Percentiles rank a stretch among this genome's conserved stretches.
These are phyloP conservation scores for Candida ascalaphidarum DNA, from an alignment of 805 yeast species.

Conservation along the genomic window DNA sequence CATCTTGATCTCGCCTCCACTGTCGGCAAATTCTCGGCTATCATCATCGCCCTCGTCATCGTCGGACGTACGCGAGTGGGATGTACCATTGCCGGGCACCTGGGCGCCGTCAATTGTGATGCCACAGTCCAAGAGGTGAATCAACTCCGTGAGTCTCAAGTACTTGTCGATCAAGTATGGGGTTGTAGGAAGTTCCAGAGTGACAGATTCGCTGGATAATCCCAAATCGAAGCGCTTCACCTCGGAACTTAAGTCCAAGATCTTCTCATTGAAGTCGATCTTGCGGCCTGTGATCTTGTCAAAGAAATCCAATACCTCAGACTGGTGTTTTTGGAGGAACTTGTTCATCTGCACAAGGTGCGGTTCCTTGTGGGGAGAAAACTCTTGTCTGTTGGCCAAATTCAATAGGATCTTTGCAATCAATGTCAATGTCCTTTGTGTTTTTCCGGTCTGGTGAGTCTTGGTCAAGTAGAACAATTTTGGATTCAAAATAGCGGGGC, in stretches of 20 bases:
- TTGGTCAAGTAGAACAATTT: conserved; percentile 68
- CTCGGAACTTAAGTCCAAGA: conserved; percentile 46
- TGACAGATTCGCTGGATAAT: conserved; percentile 39
- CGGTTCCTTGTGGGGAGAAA: conserved; percentile 78
- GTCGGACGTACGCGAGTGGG: neutral
- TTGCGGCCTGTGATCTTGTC: conserved; percentile 65
- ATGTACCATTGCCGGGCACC: conserved; percentile 3
- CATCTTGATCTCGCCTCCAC: conserved; percentile 13
- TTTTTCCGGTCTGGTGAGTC: conserved; percentile 60
- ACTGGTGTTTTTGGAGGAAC: conserved; percentile 51
- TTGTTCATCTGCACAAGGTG: conserved; percentile 63
- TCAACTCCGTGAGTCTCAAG: conserved; percentile 50
- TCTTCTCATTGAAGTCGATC: conserved; percentile 54
- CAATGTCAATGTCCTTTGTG: conserved; percentile 72
- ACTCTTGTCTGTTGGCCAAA: conserved; percentile 65
- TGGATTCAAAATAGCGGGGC: conserved; percentile 91
- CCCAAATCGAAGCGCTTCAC: conserved; percentile 50
- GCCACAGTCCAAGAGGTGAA: conserved; percentile 32
- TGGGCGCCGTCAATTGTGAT: conserved; percentile 1
- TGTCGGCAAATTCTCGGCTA: conserved; percentile 1
- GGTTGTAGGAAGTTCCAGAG: conserved; percentile 56
- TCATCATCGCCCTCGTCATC: conserved; percentile 1
- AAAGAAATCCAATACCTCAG: conserved; percentile 59
- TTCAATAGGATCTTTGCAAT: conserved; percentile 74
- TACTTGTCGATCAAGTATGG: conserved; percentile 65